Evolutionary conservation across 2,329 filamentous ascomycete species (phyloP).

Genomic region (Phialophora expanda): DNA sequence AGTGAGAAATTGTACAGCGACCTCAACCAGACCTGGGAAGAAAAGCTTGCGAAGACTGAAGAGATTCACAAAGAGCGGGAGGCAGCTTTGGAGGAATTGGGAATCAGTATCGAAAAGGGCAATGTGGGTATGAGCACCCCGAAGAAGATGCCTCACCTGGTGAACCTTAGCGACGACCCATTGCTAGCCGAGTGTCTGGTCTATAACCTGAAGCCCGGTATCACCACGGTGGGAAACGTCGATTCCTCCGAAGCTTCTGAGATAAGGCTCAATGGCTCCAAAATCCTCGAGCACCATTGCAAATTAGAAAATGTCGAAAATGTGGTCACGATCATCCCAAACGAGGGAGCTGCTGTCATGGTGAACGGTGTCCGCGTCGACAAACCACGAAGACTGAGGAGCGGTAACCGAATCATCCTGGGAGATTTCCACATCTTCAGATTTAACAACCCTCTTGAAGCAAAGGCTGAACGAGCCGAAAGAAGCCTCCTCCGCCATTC

Average conservation of each 20-base stretch:
- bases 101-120: constrained; percentile 98
- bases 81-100: constrained; percentile 90
- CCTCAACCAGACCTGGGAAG: constrained; percentile 98
- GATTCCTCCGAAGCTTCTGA: constrained; percentile 83
- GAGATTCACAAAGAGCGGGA: constrained; percentile 98
- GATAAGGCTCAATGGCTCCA: constrained; percentile 89
- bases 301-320: constrained; percentile 92
- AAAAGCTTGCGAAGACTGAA: constrained; percentile 93
- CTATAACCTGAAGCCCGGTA: constrained; percentile 96
- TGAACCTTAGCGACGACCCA: constrained; percentile 95
- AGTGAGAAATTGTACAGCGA: constrained; percentile 96
- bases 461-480: constrained; percentile 86
- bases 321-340: constrained; percentile 86
- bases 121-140: constrained; percentile 94
- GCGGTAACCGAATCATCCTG: constrained; percentile 91
- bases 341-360: constrained; percentile 95
- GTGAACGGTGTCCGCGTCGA: constrained; percentile 91
- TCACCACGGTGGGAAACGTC: constrained; percentile 91
- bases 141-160: constrained; percentile 98
- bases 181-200: constrained; percentile 93
- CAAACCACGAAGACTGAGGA: constrained; percentile 82
- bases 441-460: constrained; percentile 97
- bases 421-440: constrained; percentile 99
- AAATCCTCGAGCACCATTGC: constrained; percentile 91
- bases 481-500: constrained; percentile 82